Conservation (phyloP, 2,329 filamentous ascomycete species). For the Blastomyces percursus region DNA sequence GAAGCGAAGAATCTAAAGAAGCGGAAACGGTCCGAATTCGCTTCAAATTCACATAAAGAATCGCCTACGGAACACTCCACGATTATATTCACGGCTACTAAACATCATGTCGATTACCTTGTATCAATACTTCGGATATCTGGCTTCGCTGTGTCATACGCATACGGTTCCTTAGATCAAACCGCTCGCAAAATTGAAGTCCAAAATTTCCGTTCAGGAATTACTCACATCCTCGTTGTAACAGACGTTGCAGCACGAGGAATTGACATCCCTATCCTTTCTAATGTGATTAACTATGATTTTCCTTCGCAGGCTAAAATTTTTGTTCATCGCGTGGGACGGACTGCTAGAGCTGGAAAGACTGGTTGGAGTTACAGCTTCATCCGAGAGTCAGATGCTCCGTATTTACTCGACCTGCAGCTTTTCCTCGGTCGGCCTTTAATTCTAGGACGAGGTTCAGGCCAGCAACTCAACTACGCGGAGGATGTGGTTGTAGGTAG, state of each 20-base stretch:
- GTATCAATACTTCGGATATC: slow-evolving; percentile 65
- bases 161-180: slow-evolving; percentile 90
- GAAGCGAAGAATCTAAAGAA: slow-evolving; percentile 36
- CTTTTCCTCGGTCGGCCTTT: slow-evolving; percentile 83
- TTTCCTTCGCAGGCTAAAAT: slow-evolving; percentile 96
- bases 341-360: slow-evolving; percentile 86
- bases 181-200: slow-evolving; percentile 87
- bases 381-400: slow-evolving; percentile 74
- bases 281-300: slow-evolving; percentile 98
- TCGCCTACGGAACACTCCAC: slow-evolving; percentile 84
- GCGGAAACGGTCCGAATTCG: slow-evolving; percentile 39
- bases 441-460: slow-evolving; percentile 57
- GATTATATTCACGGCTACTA: slow-evolving; percentile 87
- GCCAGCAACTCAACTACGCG: slow-evolving; percentile 56
- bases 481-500: slow-evolving; percentile 75
- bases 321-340: slow-evolving; percentile 89
- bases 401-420: slow-evolving; percentile 87
- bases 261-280: slow-evolving; percentile 92
- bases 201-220: slow-evolving; percentile 73
- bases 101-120: slow-evolving; percentile 95
- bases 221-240: slow-evolving; percentile 83
- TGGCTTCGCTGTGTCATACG: slow-evolving; percentile 84
- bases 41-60: slow-evolving; percentile 46
- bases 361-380: slow-evolving; percentile 93
- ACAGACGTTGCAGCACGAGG: slow-evolving; percentile 94